A percentile compares a stretch with the other conserved stretches of the same genome.
These are phyloP conservation scores for Edaphochlamys debaryana DNA, from an alignment of 139 green algal genomes.

Conservation along the genomic window DNA sequence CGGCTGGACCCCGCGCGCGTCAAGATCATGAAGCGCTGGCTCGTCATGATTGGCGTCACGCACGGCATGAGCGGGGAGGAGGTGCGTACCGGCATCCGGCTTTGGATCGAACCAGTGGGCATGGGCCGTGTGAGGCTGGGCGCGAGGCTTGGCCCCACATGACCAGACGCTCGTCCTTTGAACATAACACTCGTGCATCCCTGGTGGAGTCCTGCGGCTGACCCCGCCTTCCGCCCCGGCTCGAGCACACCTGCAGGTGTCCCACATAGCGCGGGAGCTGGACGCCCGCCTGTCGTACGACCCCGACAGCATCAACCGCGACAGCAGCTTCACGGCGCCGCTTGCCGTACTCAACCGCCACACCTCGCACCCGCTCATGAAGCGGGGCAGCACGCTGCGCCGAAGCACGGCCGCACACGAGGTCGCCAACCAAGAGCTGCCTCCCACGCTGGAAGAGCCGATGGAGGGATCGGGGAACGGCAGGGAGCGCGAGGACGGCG, in stretches of 20 bases:
- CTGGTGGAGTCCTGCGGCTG: too few species aligned
- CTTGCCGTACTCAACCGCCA: neutral
- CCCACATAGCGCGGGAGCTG: neutral
- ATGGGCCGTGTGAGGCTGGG: too few species aligned
- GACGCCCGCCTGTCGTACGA: constrained; percentile 11
- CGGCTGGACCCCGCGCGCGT: constrained; percentile 8
- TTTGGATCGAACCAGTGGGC: too few species aligned
- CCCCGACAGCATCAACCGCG: neutral
- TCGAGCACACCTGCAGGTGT: neutral
- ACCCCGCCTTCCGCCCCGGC: too few species aligned
- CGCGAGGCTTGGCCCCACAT: too few species aligned
- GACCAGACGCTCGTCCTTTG: too few species aligned
- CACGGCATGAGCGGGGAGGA: constrained; percentile 7
- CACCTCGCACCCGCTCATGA: neutral
- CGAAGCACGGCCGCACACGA: too few species aligned
- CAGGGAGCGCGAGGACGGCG: too few species aligned
- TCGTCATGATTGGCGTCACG: constrained; percentile 30
- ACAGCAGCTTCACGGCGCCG: constrained; percentile 4
- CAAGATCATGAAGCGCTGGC: constrained; percentile 19
- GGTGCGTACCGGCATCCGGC: too few species aligned
- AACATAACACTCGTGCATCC: too few species aligned
- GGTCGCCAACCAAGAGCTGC: too few species aligned
- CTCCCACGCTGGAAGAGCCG: neutral
- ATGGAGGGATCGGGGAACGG: too few species aligned
- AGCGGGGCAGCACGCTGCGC: neutral